Conservation (phyloP, 129 eudicot genomes). For the Deinandra increscens region DNA sequence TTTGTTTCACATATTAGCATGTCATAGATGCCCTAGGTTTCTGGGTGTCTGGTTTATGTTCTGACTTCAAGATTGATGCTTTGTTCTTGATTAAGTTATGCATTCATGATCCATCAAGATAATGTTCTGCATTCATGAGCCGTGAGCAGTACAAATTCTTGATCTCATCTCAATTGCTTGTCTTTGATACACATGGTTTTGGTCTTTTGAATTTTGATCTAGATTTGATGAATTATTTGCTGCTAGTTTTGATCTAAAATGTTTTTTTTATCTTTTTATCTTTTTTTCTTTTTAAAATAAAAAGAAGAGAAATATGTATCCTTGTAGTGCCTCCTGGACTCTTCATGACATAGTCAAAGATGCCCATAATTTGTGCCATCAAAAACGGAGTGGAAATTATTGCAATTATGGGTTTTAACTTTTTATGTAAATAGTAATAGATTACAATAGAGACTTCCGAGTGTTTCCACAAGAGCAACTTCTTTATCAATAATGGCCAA, state of each 20-base stretch:
- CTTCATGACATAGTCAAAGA: background rate
- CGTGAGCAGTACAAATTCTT: background rate
- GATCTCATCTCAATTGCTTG: background rate
- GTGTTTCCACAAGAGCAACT: conserved; percentile 4
- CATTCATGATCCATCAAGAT: conserved; percentile 12
- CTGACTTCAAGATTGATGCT: conserved; percentile 10
- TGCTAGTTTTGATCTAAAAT: background rate
- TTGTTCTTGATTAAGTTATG: conserved; percentile 3
- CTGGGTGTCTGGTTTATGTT: conserved; percentile 1
- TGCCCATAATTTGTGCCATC: conserved; percentile 1
- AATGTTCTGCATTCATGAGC: conserved; percentile 16
- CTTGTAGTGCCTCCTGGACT: background rate
- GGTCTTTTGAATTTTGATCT: background rate
- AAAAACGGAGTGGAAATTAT: background rate
- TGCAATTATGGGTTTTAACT: background rate
- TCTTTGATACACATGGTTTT: background rate
- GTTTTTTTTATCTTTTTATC: too few relatives aligned
- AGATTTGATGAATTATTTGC: background rate
- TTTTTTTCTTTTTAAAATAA: background rate
- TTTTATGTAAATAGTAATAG: background rate
- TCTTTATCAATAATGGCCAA: too few relatives aligned
- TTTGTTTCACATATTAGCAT: background rate
- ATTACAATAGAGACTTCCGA: too few relatives aligned
- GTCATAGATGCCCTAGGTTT: conserved; percentile 5
- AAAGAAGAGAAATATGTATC: background rate